Evolutionary conservation across 2,329 filamentous ascomycete species (phyloP), one percentile per base, ranked within the genome.

Genomic region (Thielaviopsis punctulata): DNA sequence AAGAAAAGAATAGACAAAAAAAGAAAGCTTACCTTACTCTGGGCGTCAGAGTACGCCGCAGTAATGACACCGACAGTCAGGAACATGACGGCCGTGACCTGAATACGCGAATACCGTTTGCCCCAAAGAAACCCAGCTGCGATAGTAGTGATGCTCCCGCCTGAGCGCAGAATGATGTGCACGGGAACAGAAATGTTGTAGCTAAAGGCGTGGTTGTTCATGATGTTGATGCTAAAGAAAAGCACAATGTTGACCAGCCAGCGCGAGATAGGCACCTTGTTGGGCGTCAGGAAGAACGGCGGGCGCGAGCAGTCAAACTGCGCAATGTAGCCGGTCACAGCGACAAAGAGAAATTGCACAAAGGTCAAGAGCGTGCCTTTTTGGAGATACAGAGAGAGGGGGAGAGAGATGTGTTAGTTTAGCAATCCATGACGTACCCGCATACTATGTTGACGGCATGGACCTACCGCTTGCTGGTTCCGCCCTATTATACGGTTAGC

Each of bases 181-280:
- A 98, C 80, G 1, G 92, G 92, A 0, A 98, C 87, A 6, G 88
- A 95, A 53, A 98, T 96, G 60, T 88, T 82, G 68, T 95, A 98
- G 57, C 87, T 89, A 65, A 98, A 98, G 6, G 90, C 92, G 72
- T 90, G 90, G 61, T 98, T 98, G 68, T 98, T 98, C 62, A 98
- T 69, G 54, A 96, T 79, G 61, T 96, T 98, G 67, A 98, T 92
- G 56, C 77, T 77, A 64, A 94, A 92, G 68, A 96, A 96, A 59
- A 95, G 77, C 3, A 84, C 70, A 43, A 95, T 95, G 63, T 94
- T 95, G 61, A 90, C 72, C 48, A 86, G 63, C 89, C 92, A 96
- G 63, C 86, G 84, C 47, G 75, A 74, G 52, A 96, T 71, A 0
- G 92, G 92, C 3, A 96, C 86, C 49, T 79, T 80, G 58, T 89